Base-by-base conservation (phyloP, 805 yeast genomes). In the Candida tibetensis region DNA sequence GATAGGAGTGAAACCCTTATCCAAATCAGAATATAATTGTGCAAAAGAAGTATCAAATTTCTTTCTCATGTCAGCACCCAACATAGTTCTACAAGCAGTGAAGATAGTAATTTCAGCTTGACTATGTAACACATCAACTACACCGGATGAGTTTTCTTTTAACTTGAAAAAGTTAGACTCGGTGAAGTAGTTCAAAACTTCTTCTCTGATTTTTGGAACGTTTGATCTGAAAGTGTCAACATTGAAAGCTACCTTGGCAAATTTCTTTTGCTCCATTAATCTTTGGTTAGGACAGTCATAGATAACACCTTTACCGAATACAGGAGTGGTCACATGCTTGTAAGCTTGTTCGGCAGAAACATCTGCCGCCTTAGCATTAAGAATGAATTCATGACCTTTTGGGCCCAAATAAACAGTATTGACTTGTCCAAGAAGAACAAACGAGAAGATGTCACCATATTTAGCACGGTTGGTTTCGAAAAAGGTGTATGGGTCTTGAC, bases 391-490 rank as follows among this genome's bases (percentile, higher is more conserved):
- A 64, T 93, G 96, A 49, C 99, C 99, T 66, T 86, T 86, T 52
- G 98, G 97, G 34, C 98, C 99, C 53, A 93, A 71, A 58, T 87
- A 89, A 40, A 93, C 99, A 4, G 97, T 90, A 95, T 91, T 88
- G 28, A 81, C 83, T 56, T 79, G 85, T 39, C 99, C 99, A 51
- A 93, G 72, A 60, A 93, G 64, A 46, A 90, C 77, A 57, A 93
- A 93, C 17, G 97, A 82, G 58, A 89, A 93, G 35, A 88, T 86
- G 62, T 93, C 97, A 47, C 99, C 99, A 55, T 91, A 79, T 60
- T 88, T 83, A 49, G 72, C 58, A 49, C 89, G 85, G 63, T 90
- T 83, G 28, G 72, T 69, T 46, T 76, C 83, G 54, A 93, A 93
- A 61, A 93, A 93, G 42, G 79, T 86, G 60, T 90, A 93, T 13